Percentiles rank a stretch among this genome's conserved stretches.
phyloP scores from a whole-genome alignment of 805 yeast species.

The Tetrapisispora taiwanensis region DNA sequence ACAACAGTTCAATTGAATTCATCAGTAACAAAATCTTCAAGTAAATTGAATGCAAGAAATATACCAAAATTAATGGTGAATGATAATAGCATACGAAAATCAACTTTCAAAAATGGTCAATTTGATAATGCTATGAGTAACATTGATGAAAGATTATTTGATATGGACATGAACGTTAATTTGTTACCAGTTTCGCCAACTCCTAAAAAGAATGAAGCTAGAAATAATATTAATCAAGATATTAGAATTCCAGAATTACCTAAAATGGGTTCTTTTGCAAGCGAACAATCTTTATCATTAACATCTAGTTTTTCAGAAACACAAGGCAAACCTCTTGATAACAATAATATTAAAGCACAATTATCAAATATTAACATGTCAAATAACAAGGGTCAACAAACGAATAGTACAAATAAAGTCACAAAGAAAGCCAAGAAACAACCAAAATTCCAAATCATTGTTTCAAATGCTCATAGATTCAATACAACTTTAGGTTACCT shows the following conservation, averaged over 20 bases:
- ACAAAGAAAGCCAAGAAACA: conserved; percentile 13
- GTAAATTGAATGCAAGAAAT: conserved; percentile 10
- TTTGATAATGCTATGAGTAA: conserved; percentile 4
- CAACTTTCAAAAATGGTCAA: conserved; percentile 1
- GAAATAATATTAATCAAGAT: neutral
- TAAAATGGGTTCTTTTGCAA: conserved; percentile 29
- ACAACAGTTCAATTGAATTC: conserved; percentile 29
- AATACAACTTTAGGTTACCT: conserved; percentile 8
- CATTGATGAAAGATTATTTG: conserved; percentile 16
- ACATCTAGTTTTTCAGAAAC: conserved; percentile 1
- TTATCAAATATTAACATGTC: neutral
- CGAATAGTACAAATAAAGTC: neutral
- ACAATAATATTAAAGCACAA: neutral
- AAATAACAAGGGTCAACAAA: neutral
- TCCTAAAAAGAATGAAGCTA: conserved; percentile 16
- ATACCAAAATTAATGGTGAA: conserved; percentile 11
- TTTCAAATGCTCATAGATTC: conserved; percentile 27
- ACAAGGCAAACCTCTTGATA: neutral
- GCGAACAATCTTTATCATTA: conserved; percentile 13
- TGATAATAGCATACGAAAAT: neutral
- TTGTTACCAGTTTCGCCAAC: conserved; percentile 25
- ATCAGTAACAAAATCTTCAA: conserved; percentile 24
- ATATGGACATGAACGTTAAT: conserved; percentile 7
- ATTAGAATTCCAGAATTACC: conserved; percentile 27
- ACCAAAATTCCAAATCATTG: conserved; percentile 29